Evolutionary conservation across 495 filamentous ascomycete genomes (phyloP).

Genomic region (Collariella sp.): DNA sequence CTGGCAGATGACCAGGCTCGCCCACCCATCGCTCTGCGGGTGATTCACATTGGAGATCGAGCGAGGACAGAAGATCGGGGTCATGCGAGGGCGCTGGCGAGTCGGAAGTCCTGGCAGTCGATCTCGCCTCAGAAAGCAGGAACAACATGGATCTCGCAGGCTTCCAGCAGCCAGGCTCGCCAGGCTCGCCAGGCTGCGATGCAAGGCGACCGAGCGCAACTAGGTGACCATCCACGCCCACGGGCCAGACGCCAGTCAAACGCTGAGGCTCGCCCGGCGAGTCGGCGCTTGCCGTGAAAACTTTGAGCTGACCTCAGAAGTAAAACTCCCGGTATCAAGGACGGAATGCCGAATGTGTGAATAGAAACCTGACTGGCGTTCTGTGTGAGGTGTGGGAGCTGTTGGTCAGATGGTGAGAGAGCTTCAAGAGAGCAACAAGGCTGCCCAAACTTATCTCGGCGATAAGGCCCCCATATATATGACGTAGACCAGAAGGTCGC

Average conservation of each 20-base stretch:
- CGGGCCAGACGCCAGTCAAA: too few relatives aligned
- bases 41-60: conserved; percentile 8
- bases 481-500: too few relatives aligned
- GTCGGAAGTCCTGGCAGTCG: not conserved
- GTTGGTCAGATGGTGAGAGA: too few relatives aligned
- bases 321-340: too few relatives aligned
- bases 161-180: too few relatives aligned
- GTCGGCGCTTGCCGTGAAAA: not conserved
- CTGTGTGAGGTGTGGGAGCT: not conserved
- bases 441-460: too few relatives aligned
- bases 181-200: too few relatives aligned
- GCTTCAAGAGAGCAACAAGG: too few relatives aligned
- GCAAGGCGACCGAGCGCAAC: conserved; percentile 11
- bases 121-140: not conserved
- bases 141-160: conserved; percentile 6
- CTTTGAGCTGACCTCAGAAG: too few relatives aligned
- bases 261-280: not conserved
- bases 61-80: conserved; percentile 1
- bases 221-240: not conserved
- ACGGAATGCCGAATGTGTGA: not conserved
- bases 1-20: conserved; percentile 9
- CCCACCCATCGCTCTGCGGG: not conserved
- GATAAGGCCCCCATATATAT: too few relatives aligned
- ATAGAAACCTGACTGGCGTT: not conserved
- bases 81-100: conserved; percentile 1